phyloP scores from a whole-genome alignment of 768 basidiomycete species.

The Rubroboletus pulcherrimus region DNA sequence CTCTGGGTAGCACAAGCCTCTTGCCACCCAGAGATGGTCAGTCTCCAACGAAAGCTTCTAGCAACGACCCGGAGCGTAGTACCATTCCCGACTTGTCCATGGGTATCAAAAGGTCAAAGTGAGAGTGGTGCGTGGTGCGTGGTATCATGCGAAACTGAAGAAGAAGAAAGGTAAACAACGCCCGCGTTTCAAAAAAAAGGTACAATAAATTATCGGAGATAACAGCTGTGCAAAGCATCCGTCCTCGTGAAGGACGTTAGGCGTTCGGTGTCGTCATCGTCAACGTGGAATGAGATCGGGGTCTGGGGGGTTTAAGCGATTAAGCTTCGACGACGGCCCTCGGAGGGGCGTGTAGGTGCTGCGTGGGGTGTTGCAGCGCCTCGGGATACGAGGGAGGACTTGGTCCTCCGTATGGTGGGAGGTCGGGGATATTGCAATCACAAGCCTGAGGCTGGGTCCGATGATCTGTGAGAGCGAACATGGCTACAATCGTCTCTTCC shows the following conservation, averaged over 20 bases:
- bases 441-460: background rate
- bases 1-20: background rate
- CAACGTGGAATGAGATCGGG: background rate
- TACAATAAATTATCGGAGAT: background rate
- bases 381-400: slow-evolving; percentile 12
- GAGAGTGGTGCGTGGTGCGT: background rate
- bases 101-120: slow-evolving; percentile 2
- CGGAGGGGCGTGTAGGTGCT: background rate
- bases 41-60: no score
- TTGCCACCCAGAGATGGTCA: no score
- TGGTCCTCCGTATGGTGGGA: slow-evolving; percentile 10
- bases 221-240: background rate
- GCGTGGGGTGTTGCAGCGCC: background rate
- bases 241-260: background rate
- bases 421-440: background rate
- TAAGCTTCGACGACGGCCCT: background rate
- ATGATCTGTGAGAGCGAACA: background rate
- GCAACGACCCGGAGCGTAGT: no score
- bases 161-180: background rate
- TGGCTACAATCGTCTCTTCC: background rate
- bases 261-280: background rate
- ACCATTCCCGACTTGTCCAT: background rate
- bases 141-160: slow-evolving; percentile 3
- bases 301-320: background rate
- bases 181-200: background rate